Evolutionary conservation across 176 grass and related monocot genomes (phyloP).

Genomic region (Oropetium thomaeum): DNA sequence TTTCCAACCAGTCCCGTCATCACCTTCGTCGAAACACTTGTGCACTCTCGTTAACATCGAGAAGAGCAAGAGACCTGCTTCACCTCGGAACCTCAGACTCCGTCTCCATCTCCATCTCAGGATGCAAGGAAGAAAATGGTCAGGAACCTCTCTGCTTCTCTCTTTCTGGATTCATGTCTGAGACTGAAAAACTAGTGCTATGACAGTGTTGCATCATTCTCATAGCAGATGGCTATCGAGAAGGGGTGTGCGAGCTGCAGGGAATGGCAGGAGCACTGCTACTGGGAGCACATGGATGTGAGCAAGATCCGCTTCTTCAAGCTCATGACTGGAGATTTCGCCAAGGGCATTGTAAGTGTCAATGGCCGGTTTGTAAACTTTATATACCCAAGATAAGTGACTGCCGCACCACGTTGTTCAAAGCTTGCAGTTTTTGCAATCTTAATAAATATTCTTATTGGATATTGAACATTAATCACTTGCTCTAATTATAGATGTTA

Average conservation of each 20-base stretch:
- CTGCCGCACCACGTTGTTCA: too few relatives aligned
- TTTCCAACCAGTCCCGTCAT: not conserved
- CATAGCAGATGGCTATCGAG: conserved; percentile 11
- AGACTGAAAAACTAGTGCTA: not conserved
- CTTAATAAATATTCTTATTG: too few relatives aligned
- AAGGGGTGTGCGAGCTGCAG: conserved; percentile 29
- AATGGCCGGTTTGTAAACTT: too few relatives aligned
- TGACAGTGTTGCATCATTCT: not conserved
- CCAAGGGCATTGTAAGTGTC: conserved; percentile 33
- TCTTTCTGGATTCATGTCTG: too few relatives aligned
- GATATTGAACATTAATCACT: too few relatives aligned
- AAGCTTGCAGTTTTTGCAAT: too few relatives aligned
- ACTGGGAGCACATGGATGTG: conserved; percentile 45
- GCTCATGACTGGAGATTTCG: conserved; percentile 27
- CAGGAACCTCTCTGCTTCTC: not conserved
- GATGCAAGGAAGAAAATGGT: conserved; percentile 13
- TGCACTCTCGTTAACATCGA: not conserved
- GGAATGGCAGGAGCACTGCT: conserved; percentile 43
- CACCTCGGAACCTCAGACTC: conserved; percentile 15
- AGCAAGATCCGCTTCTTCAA: conserved; percentile 29
- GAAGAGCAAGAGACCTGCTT: not conserved
- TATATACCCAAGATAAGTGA: too few relatives aligned
- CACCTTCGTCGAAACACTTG: not conserved
- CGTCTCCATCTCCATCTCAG: too few relatives aligned
- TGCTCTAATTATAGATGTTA: not conserved